These are phyloP conservation scores for Aegilops longissima DNA, from an alignment of 176 grass and related monocot genomes.

Conservation along the genomic window DNA sequence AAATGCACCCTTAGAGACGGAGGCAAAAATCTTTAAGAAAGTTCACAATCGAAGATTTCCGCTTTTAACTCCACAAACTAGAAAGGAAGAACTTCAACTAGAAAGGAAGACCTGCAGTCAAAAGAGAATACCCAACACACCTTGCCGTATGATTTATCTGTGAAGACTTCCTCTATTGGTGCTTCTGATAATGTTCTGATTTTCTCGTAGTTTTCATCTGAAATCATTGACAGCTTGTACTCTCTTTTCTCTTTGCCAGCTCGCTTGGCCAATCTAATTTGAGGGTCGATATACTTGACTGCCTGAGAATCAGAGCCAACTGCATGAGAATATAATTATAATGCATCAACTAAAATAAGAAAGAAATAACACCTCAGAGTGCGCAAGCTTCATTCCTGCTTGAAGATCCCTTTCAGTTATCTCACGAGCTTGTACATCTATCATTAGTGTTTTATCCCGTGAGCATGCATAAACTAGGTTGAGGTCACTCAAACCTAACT, in stretches of 20 bases:
- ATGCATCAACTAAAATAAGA: conserved; percentile 3
- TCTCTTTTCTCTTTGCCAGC: conserved; percentile 91
- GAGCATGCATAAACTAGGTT: conserved; percentile 97
- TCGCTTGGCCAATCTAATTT: conserved; percentile 84
- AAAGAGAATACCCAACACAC: conserved; percentile 35
- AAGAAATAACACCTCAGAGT: conserved; percentile 66
- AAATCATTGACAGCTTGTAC: conserved; percentile 91
- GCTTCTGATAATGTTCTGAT: conserved; percentile 80
- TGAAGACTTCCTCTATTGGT: conserved; percentile 91
- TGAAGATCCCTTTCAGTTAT: conserved; percentile 95
- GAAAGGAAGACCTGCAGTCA: conserved; percentile 8
- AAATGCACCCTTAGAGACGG: background rate
- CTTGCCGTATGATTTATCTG: conserved; percentile 94
- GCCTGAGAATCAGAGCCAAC: conserved; percentile 58
- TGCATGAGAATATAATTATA: conserved; percentile 23
- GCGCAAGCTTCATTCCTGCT: conserved; percentile 85
- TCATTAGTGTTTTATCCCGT: conserved; percentile 92
- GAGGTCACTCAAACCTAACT: conserved; percentile 93
- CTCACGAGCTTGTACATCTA: conserved; percentile 97
- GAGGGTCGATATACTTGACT: conserved; percentile 92
- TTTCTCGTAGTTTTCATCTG: conserved; percentile 87
- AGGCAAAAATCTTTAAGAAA: background rate
- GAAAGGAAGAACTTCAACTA: conserved; percentile 18
- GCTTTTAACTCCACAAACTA: background rate
- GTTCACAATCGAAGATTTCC: background rate